phyloP scores from a whole-genome alignment of 169 alveolate genomes.

The Plasmodium blacklocki region DNA sequence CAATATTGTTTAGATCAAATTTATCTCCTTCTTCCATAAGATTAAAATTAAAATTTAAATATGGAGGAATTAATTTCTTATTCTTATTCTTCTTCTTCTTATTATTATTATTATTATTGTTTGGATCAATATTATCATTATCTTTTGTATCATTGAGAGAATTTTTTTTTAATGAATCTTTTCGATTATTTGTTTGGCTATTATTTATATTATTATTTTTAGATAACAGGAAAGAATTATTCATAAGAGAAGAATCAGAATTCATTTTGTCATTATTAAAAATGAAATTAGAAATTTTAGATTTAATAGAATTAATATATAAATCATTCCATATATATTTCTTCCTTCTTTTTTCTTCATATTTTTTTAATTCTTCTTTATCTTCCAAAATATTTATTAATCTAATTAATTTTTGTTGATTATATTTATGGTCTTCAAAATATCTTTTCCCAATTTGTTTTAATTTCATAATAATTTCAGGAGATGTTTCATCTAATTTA shows the following conservation, averaged over 20 bases:
- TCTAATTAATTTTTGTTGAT: constrained; percentile 65
- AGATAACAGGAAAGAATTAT: not conserved
- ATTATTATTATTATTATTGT: not conserved
- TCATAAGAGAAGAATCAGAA: not conserved
- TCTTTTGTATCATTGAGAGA: not conserved
- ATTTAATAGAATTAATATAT: constrained; percentile 7
- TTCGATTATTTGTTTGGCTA: not conserved
- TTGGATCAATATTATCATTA: not conserved
- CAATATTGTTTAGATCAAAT: constrained; percentile 53
- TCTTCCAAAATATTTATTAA: constrained; percentile 78
- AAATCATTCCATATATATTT: constrained; percentile 61
- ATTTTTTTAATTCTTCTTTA: constrained; percentile 68
- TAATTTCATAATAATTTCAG: constrained; percentile 73
- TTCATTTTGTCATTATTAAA: constrained; percentile 7
- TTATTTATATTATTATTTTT: not conserved
- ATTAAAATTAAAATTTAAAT: constrained; percentile 47
- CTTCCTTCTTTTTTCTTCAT: constrained; percentile 35
- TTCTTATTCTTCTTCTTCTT: not conserved
- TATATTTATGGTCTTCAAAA: constrained; percentile 73
- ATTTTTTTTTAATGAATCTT: not conserved
- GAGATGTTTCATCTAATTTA: constrained; percentile 80
- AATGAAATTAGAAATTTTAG: constrained; percentile 27
- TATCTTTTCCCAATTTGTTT: constrained; percentile 78
- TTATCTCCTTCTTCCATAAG: constrained; percentile 38
- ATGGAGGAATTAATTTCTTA: not conserved